A percentile compares a stretch with the other conserved stretches of the same genome.
Evolutionary conservation across 768 basidiomycete genomes (phyloP).

Genomic region (Kwoniella shandongensis): DNA sequence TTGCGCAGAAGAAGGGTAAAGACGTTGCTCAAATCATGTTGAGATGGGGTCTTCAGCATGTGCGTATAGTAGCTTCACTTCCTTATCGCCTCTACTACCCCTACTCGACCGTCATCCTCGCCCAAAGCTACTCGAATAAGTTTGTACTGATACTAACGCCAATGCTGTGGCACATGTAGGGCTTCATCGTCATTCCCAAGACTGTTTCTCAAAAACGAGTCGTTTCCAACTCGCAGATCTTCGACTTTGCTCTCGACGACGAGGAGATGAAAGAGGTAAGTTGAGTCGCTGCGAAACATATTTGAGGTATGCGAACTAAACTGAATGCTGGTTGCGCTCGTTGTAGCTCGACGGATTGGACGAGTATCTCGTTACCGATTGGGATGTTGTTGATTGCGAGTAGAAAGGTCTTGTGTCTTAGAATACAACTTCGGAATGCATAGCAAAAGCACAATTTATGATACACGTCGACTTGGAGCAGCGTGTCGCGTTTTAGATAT

Average conservation of each 20-base stretch:
- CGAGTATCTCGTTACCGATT: constrained; percentile 55
- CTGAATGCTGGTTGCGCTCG: too few species aligned
- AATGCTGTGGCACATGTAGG: constrained; percentile 25
- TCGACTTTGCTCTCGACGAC: constrained; percentile 56
- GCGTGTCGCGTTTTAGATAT: too few species aligned
- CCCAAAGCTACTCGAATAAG: too few species aligned
- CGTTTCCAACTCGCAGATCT: constrained; percentile 56
- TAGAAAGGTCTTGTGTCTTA: constrained; percentile 8
- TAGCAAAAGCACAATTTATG: too few species aligned
- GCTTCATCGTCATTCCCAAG: constrained; percentile 58
- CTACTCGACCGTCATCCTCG: too few species aligned
- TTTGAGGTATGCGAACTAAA: too few species aligned
- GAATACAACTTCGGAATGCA: too few species aligned
- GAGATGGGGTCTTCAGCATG: constrained; percentile 84
- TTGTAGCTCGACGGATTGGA: constrained; percentile 50
- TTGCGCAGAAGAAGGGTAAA: constrained; percentile 63
- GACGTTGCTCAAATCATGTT: constrained; percentile 66
- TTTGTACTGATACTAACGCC: background rate
- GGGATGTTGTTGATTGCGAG: constrained; percentile 53
- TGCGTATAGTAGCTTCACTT: too few species aligned
- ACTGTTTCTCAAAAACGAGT: constrained; percentile 56
- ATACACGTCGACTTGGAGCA: too few species aligned
- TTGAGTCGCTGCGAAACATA: background rate
- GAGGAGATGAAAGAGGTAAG: constrained; percentile 56
- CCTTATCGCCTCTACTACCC: too few species aligned